These are phyloP conservation scores for Stephania cephalantha DNA, from an alignment of 164 flowering plant species.

Conservation along the genomic window DNA sequence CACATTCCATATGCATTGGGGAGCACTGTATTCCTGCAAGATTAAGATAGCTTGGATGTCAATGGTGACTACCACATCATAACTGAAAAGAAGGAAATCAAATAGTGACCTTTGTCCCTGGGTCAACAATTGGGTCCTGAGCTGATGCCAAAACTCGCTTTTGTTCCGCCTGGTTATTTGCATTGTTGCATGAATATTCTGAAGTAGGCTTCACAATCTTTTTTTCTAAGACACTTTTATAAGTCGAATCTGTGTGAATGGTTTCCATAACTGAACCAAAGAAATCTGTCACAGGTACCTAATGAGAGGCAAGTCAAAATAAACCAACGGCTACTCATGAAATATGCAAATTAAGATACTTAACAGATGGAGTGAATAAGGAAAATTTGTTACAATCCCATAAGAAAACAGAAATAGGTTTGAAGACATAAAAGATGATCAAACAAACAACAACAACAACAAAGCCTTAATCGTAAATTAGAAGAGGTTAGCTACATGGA, in stretches of 20 bases:
- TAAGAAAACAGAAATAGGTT: too few species aligned
- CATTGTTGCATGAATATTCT: constrained; percentile 23
- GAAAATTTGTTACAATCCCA: neutral
- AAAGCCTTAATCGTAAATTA: too few species aligned
- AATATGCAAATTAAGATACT: neutral
- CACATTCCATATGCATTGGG: constrained; percentile 15
- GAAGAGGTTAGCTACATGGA: too few species aligned
- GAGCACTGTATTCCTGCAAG: constrained; percentile 29
- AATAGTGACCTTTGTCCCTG: constrained; percentile 27
- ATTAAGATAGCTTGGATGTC: constrained; percentile 3
- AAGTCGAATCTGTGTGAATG: constrained; percentile 78
- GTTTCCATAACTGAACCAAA: constrained; percentile 98
- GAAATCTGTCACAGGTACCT: constrained; percentile 96
- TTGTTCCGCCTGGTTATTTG: constrained; percentile 19
- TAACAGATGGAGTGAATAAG: neutral
- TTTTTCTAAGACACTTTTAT: constrained; percentile 35
- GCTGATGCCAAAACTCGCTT: constrained; percentile 21
- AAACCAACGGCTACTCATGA: too few species aligned
- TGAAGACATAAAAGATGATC: too few species aligned
- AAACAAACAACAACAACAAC: too few species aligned
- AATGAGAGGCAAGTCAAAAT: constrained; percentile 1
- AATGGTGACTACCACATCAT: neutral
- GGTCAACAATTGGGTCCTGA: constrained; percentile 18
- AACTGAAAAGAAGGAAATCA: neutral
- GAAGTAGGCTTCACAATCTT: constrained; percentile 8